Evolutionary conservation across 1,139 yeast genomes (phyloP), one percentile per base, ranked within the genome.

Genomic region (Zhuliangozyma parablackwelliae): DNA sequence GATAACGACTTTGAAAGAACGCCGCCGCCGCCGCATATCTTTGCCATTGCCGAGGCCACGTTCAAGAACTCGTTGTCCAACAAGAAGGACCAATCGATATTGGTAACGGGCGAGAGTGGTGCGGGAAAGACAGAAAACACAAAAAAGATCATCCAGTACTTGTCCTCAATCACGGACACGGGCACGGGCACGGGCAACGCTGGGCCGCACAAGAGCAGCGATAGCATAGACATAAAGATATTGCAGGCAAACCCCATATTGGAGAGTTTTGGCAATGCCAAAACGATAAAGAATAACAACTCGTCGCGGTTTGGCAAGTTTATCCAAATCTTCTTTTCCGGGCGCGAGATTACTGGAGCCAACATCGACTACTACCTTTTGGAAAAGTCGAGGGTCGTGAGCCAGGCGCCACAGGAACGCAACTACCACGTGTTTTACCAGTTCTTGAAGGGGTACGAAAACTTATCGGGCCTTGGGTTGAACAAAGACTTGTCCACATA

Each of bases 101-200:
- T 94, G 38, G 97, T 94, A 10, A 94, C 98, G 1, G 99, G 99
- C 44, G 99, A 94, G 57, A 85, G 96, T 24, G 99, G 98, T 44
- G 98, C 98, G 0, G 98, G 98, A 40, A 92, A 92, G 58, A 92
- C 98, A 0, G 98, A 92, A 62, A 92, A 88, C 50, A 92, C 98
- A n/a, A 92, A 92, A 59, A 88, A 86, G 53, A 90, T 92, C 42
- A 85, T 94, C 46, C 97, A 90, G 58, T 92, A 89, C 59, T 70
- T 94, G 39, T 88, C 97, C 0, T 81, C 90, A 6, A 80, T 88
- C 29, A 80, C 92, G 1, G 23, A 36, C 39, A 10, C 47, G 26
- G n/a, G 32, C 6, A 10, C 28, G 11, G 29, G 30, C 20, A 37
- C 32, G 31, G 28, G 7, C 7, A 21, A 20, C 28, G 21, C 10